Conservation (phyloP, 1,284 basidiomycete genomes). For the Amylostereum chailletii region DNA sequence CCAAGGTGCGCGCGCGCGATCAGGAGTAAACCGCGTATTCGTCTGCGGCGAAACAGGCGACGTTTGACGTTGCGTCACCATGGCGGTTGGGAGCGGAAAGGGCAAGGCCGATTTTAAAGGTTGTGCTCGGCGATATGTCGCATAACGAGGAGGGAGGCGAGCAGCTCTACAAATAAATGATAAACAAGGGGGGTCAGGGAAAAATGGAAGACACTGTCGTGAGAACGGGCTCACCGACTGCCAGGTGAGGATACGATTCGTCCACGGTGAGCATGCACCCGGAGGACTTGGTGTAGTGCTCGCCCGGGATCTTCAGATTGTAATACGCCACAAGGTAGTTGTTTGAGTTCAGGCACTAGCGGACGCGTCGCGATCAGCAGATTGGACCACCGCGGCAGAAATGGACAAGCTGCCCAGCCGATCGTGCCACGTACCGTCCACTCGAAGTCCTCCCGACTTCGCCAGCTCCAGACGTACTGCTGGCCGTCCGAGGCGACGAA, state of each 20-base stretch:
- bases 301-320: conserved; percentile 43
- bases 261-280: conserved; percentile 57
- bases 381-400: background rate
- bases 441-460: conserved; percentile 37
- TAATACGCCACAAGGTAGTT: conserved; percentile 51
- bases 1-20: too few species aligned
- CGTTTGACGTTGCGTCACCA: too few species aligned
- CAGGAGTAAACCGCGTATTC: too few species aligned
- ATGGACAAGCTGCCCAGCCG: background rate
- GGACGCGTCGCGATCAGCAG: background rate
- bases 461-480: conserved; percentile 49
- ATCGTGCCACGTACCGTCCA: conserved; percentile 42
- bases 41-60: too few species aligned
- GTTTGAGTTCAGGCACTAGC: conserved; percentile 43
- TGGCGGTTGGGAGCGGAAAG: too few species aligned
- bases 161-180: conserved; percentile 33
- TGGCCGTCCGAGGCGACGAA: conserved; percentile 51
- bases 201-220: conserved; percentile 4
- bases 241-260: conserved; percentile 45
- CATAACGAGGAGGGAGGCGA: conserved; percentile 56
- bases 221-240: conserved; percentile 33
- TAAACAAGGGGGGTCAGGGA: conserved; percentile 5
- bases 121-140: conserved; percentile 50
- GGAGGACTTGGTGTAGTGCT: conserved; percentile 43
- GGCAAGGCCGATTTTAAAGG: conserved; percentile 21